These are phyloP conservation scores for Setaria italica DNA, from an alignment of 202 grass and related monocot genomes.

Conservation along the genomic window DNA sequence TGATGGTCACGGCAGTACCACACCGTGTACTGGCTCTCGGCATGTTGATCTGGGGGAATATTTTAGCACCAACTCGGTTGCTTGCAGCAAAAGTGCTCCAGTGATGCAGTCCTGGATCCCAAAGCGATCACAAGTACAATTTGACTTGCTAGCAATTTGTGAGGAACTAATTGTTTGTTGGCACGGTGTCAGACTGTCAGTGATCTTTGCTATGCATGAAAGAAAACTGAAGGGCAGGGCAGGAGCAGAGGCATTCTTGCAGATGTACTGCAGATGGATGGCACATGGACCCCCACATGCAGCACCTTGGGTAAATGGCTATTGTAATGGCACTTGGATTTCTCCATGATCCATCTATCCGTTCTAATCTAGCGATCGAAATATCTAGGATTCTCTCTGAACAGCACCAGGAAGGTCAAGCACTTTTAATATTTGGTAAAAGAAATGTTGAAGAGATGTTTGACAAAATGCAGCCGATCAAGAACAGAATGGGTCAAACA, in stretches of 20 bases:
- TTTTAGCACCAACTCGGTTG: slow-evolving; percentile 43
- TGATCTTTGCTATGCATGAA: neutral
- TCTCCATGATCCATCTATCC: slow-evolving; percentile 29
- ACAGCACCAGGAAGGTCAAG: slow-evolving; percentile 38
- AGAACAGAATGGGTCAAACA: slow-evolving; percentile 30
- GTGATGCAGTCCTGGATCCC: slow-evolving; percentile 44
- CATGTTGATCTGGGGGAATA: slow-evolving; percentile 40
- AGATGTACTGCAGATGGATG: neutral
- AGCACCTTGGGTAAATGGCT: slow-evolving; percentile 20
- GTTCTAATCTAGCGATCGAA: neutral
- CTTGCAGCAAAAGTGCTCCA: slow-evolving; percentile 45
- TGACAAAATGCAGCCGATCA: slow-evolving; percentile 17
- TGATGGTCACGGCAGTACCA: slow-evolving; percentile 4
- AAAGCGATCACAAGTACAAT: slow-evolving; percentile 36
- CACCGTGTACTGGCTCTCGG: neutral
- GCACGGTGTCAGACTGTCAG: slow-evolving; percentile 4
- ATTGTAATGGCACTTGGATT: slow-evolving; percentile 40
- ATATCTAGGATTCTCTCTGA: slow-evolving; percentile 25
- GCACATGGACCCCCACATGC: slow-evolving; percentile 54
- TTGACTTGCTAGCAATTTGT: slow-evolving; percentile 23
- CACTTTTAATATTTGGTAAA: slow-evolving; percentile 4
- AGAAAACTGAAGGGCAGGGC: slow-evolving; percentile 6
- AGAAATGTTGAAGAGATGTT: slow-evolving; percentile 9
- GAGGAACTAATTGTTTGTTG: slow-evolving; percentile 6
- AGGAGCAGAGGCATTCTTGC: slow-evolving; percentile 32